These are phyloP conservation scores for Wallacemonas rigidus DNA, from an alignment of 208 protist genomes.

Conservation along the genomic window DNA sequence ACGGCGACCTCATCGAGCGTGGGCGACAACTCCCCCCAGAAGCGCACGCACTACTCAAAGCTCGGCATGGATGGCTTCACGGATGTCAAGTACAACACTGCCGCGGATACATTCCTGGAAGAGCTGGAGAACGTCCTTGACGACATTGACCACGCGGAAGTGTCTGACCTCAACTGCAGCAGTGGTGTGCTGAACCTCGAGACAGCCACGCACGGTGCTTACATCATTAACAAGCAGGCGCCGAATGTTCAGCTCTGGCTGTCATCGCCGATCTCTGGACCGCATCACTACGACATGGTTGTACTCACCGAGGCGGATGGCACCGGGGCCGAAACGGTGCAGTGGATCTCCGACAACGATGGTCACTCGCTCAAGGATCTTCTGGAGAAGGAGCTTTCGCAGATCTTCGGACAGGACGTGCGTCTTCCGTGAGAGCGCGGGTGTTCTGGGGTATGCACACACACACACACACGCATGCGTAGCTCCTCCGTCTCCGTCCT, in stretches of 20 bases:
- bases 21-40: neutral
- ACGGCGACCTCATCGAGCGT: neutral
- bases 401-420: constrained; percentile 42
- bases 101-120: constrained; percentile 72
- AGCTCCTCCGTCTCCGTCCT: too few species aligned
- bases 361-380: constrained; percentile 61
- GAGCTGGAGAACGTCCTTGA: constrained; percentile 62
- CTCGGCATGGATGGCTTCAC: constrained; percentile 89
- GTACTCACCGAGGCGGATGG: constrained; percentile 14
- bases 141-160: constrained; percentile 37
- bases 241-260: constrained; percentile 93
- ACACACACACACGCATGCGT: too few species aligned
- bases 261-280: constrained; percentile 89
- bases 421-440: constrained; percentile 20
- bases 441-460: neutral
- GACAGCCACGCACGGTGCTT: constrained; percentile 58
- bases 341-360: constrained; percentile 66
- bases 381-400: constrained; percentile 70
- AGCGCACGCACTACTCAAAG: constrained; percentile 45
- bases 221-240: constrained; percentile 93
- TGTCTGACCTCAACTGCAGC: constrained; percentile 70
- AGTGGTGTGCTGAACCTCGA: constrained; percentile 84
- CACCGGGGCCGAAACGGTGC: constrained; percentile 22
- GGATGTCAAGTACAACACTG: constrained; percentile 70
- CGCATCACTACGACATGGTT: constrained; percentile 89